phyloP scores from a whole-genome alignment of 768 basidiomycete genomes.

The Pleurotus eryngii region DNA sequence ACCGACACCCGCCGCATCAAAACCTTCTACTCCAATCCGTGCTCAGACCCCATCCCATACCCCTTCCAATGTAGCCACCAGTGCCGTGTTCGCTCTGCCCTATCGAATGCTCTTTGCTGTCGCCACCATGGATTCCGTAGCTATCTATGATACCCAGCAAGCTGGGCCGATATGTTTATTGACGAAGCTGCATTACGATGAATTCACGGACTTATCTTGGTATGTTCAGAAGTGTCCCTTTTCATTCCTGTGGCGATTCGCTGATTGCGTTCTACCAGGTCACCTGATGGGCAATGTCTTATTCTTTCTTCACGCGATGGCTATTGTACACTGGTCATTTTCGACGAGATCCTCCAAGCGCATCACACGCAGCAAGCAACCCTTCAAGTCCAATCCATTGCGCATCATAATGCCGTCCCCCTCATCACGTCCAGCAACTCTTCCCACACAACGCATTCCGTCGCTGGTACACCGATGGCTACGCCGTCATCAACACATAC shows the following conservation, averaged over 20 bases:
- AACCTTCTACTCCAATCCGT: slow-evolving; percentile 43
- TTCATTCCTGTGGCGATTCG: background rate
- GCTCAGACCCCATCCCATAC: slow-evolving; percentile 23
- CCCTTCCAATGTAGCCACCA: slow-evolving; percentile 27
- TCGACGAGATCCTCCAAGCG: slow-evolving; percentile 89
- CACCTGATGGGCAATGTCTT: slow-evolving; percentile 90
- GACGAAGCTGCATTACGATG: slow-evolving; percentile 94
- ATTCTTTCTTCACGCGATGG: slow-evolving; percentile 93
- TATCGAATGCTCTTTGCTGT: slow-evolving; percentile 96
- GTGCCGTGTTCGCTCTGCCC: slow-evolving; percentile 82
- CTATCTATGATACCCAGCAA: slow-evolving; percentile 97
- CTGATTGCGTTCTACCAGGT: slow-evolving; percentile 49
- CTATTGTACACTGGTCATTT: slow-evolving; percentile 92
- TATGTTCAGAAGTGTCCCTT: slow-evolving; percentile 34
- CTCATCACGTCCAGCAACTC: slow-evolving; percentile 36
- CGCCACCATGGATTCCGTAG: slow-evolving; percentile 92
- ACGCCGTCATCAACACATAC: slow-evolving; percentile 31
- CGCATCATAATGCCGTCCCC: slow-evolving; percentile 76
- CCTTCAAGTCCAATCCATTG: slow-evolving; percentile 87
- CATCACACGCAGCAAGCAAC: slow-evolving; percentile 90
- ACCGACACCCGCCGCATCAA: slow-evolving; percentile 60
- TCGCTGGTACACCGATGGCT: slow-evolving; percentile 31
- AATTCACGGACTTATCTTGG: slow-evolving; percentile 97
- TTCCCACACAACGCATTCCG: slow-evolving; percentile 22
- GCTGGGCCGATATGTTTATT: slow-evolving; percentile 87